A percentile compares a stretch with the other conserved stretches of the same genome.
Evolutionary conservation across 352 stramenopile genomes (phyloP).

Genomic region (Phytopythium kandeliae): DNA sequence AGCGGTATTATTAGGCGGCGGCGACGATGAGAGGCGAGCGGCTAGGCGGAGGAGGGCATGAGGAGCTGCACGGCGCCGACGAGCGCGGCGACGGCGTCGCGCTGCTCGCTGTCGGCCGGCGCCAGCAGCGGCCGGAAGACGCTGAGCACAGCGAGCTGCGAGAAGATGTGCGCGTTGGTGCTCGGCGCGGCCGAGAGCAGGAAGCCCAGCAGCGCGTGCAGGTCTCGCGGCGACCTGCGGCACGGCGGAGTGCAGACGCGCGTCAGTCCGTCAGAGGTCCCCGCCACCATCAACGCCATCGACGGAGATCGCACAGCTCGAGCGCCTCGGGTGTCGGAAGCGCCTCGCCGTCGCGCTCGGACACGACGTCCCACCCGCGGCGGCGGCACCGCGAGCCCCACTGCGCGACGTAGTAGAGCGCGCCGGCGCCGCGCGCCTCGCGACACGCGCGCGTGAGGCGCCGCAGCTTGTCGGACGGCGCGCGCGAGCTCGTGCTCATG

Average conservation of each 20-base stretch:
- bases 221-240: slow-evolving; percentile 40
- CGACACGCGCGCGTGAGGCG: slow-evolving; percentile 36
- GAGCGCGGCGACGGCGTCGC: neutral
- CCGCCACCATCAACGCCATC: slow-evolving; percentile 29
- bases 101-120: neutral
- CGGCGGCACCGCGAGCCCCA: slow-evolving; percentile 7
- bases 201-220: slow-evolving; percentile 49
- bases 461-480: slow-evolving; percentile 46
- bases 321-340: neutral
- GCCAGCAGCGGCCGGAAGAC: slow-evolving; percentile 28
- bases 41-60: neutral
- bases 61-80: neutral
- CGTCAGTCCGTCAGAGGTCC: no score
- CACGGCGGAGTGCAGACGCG: no score
- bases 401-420: slow-evolving; percentile 25
- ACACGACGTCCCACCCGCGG: slow-evolving; percentile 6
- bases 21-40: neutral
- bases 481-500: slow-evolving; percentile 32
- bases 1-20: neutral
- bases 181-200: slow-evolving; percentile 38
- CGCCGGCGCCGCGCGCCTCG: slow-evolving; percentile 34
- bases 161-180: slow-evolving; percentile 39
- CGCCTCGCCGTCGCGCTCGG: neutral
- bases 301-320: neutral
- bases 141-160: slow-evolving; percentile 53